phyloP scores from a whole-genome alignment of 257 asterid species.

The Solanum bulbocastanum region DNA sequence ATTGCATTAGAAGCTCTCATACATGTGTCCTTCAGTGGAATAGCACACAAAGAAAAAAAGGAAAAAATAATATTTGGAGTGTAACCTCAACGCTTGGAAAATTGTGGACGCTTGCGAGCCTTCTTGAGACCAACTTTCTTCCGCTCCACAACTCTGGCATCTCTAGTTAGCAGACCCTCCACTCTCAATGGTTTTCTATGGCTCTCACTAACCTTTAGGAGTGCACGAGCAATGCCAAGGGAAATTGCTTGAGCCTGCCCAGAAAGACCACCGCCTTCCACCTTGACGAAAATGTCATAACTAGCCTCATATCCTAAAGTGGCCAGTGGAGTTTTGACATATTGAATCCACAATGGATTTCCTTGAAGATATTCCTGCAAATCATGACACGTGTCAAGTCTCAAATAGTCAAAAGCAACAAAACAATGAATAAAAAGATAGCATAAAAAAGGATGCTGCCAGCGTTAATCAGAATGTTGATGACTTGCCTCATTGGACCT shows the following conservation, averaged over 20 bases:
- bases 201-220: constrained; percentile 79
- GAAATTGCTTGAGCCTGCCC: constrained; percentile 96
- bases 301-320: constrained; percentile 78
- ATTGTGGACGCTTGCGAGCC: constrained; percentile 96
- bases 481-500: not conserved
- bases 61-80: not conserved
- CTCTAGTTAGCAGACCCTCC: constrained; percentile 92
- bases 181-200: constrained; percentile 71
- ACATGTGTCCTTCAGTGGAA: not conserved
- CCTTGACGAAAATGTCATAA: constrained; percentile 87
- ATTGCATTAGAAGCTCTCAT: not conserved
- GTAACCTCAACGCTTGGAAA: constrained; percentile 83
- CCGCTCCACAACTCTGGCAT: constrained; percentile 89
- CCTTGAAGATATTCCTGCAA: constrained; percentile 96
- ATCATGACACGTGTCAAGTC: not conserved
- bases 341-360: constrained; percentile 91
- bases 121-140: constrained; percentile 85
- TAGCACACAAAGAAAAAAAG: not conserved
- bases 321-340: constrained; percentile 70
- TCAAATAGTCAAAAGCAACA: not conserved
- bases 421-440: not conserved
- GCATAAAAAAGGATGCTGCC: not conserved
- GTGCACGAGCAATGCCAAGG: constrained; percentile 92
- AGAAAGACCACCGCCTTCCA: constrained; percentile 90
- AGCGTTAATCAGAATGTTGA: not conserved